A percentile compares a stretch with the other conserved stretches of the same genome.
These are phyloP conservation scores for Coniochaeta prunicola DNA, from an alignment of 2,329 filamentous ascomycete genomes.

Conservation along the genomic window DNA sequence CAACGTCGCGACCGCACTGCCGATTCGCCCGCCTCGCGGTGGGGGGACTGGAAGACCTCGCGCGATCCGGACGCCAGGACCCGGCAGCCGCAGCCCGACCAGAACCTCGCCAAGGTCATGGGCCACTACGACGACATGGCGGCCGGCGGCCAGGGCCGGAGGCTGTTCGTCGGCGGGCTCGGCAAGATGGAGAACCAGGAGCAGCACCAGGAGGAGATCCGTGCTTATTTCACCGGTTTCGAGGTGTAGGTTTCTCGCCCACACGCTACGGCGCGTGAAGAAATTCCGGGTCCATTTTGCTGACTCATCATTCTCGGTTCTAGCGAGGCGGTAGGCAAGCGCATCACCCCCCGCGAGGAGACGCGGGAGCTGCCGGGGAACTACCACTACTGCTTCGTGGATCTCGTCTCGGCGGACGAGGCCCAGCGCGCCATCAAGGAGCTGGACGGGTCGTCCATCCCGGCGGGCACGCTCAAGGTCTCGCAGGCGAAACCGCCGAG, in stretches of 20 bases:
- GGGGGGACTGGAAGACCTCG: constrained; percentile 33
- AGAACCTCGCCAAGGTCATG: constrained; percentile 19
- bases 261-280: background rate
- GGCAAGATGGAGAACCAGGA: constrained; percentile 39
- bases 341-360: constrained; percentile 51
- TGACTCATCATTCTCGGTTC: constrained; percentile 4
- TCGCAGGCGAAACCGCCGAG: constrained; percentile 3
- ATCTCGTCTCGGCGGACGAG: constrained; percentile 48
- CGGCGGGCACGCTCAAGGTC: constrained; percentile 11
- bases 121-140: constrained; percentile 23
- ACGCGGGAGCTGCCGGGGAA: constrained; percentile 44
- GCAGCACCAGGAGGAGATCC: constrained; percentile 37
- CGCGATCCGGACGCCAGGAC: constrained; percentile 3
- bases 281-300: background rate
- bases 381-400: constrained; percentile 61
- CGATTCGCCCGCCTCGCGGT: constrained; percentile 23
- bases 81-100: background rate
- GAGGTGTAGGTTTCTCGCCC: constrained; percentile 25
- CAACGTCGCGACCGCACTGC: background rate
- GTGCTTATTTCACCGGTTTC: constrained; percentile 37
- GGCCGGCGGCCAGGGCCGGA: constrained; percentile 24
- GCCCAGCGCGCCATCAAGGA: constrained; percentile 41
- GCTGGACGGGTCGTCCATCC: constrained; percentile 23
- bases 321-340: constrained; percentile 34
- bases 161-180: constrained; percentile 45